Evolutionary conservation across 352 stramenopile species (phyloP).

Genomic region (Globisporangium canariense): DNA sequence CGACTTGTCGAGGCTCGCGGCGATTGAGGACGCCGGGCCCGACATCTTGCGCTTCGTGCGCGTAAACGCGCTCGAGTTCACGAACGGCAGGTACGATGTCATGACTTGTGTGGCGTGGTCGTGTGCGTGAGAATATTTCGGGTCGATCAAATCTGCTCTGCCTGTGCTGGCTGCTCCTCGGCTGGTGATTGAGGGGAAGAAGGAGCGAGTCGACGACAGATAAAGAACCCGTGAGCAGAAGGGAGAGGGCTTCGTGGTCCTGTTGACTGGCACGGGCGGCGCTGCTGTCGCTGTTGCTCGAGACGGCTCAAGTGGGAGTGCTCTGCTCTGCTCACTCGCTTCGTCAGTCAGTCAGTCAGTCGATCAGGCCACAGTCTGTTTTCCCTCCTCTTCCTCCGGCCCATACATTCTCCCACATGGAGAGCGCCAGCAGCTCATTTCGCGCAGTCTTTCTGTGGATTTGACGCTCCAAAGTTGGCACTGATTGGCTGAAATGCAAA

Average conservation of each 20-base stretch:
- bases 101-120: slow-evolving; percentile 3
- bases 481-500: slow-evolving; percentile 3
- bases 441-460: slow-evolving; percentile 3
- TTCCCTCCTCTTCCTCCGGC: not conserved
- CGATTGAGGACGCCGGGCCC: slow-evolving; percentile 33
- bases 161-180: no score
- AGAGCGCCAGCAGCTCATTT: slow-evolving; percentile 1
- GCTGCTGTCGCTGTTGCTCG: not conserved
- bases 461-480: not conserved
- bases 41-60: slow-evolving; percentile 64
- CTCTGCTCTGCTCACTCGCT: not conserved
- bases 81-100: slow-evolving; percentile 24
- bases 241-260: not conserved
- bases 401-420: slow-evolving; percentile 10
- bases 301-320: slow-evolving; percentile 13
- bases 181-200: not conserved
- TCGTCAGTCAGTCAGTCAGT: not conserved
- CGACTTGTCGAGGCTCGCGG: slow-evolving; percentile 28
- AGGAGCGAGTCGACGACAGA: not conserved
- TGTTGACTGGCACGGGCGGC: not conserved
- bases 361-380: not conserved
- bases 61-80: slow-evolving; percentile 20
- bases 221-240: not conserved
- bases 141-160: not conserved
- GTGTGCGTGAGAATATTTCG: not conserved